Evolutionary conservation across 108 stramenopile species (phyloP), one percentile per base, ranked within the genome.

Genomic region (Chaetoceros muelleri): DNA sequence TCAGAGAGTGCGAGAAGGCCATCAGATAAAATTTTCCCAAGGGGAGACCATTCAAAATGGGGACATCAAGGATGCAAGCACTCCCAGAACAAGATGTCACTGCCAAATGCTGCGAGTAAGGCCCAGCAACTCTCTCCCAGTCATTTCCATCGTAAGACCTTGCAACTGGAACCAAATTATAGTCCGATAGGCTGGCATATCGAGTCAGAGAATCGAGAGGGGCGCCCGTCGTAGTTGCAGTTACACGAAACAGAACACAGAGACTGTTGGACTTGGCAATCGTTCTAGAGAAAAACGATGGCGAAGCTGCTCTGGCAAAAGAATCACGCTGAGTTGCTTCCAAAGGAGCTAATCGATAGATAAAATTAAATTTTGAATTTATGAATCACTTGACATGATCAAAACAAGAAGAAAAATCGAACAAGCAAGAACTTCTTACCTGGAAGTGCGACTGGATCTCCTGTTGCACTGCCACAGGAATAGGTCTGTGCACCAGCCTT

Each of bases 71-170:
- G 13, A 10, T 13, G 13, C 34, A 40, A 40, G 5, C 13, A 10
- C 8, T 10, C 13, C 34, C 34, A 40, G 34, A 13, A 40, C 34
- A 40, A 40, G 34, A 40, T n/a, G n/a, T n/a, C 5, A 40, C 34
- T 10, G 34, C 5, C 5, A 40, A 13, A 40, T 13, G 5, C 34
- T 40, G 34, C 5, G 34, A 40, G 13, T 40, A 40, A 10, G 28
- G 53, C 10, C 84, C 81, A 23, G 64, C 57, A 48, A 58, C 48
- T 8, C 58, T 40, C 46, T 89, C 81, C 87, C 87, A 89, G 24
- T 66, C 58, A 8, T 63, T 48, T 13, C 79, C 80, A 57, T 76
- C 60, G 57, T 89, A 89, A 2, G 76, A 78, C 24, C 86, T 64
- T 19, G 64, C 86, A 46, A 80, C 58, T 1, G 86, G 86, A 30